Percentiles rank a stretch among this genome's conserved stretches.
phyloP scores from a whole-genome alignment of 192 early-diverging fungal genomes.

The Gryganskiella cystojenkinii region DNA sequence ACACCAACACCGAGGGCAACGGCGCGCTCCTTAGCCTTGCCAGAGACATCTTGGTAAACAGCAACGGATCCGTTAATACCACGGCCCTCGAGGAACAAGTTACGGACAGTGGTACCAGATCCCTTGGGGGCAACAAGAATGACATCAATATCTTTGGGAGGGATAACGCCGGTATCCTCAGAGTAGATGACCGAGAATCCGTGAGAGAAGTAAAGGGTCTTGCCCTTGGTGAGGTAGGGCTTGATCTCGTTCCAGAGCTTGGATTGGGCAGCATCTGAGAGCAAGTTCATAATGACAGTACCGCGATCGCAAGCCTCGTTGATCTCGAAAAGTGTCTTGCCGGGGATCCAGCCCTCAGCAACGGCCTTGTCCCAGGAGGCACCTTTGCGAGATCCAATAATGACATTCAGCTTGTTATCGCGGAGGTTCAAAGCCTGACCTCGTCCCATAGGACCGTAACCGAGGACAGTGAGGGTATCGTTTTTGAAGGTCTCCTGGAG shows the following conservation, averaged over 20 bases:
- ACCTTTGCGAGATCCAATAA: slow-evolving; percentile 93
- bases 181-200: slow-evolving; percentile 96
- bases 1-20: slow-evolving; percentile 94
- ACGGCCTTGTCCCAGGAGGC: slow-evolving; percentile 93
- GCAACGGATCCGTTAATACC: slow-evolving; percentile 98
- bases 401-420: slow-evolving; percentile 97
- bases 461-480: slow-evolving; percentile 93
- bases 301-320: slow-evolving; percentile 93
- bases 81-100: slow-evolving; percentile 96
- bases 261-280: slow-evolving; percentile 96
- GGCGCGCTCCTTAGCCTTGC: slow-evolving; percentile 93
- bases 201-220: slow-evolving; percentile 99
- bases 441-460: slow-evolving; percentile 97
- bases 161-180: slow-evolving; percentile 90
- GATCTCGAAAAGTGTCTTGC: slow-evolving; percentile 95
- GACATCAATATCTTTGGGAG: slow-evolving; percentile 95
- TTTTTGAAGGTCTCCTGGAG: slow-evolving; percentile 92
- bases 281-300: slow-evolving; percentile 93
- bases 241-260: slow-evolving; percentile 90
- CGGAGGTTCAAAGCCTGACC: slow-evolving; percentile 94
- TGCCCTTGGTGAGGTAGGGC: slow-evolving; percentile 93
- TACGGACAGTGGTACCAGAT: slow-evolving; percentile 95
- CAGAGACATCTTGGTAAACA: slow-evolving; percentile 93
- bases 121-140: slow-evolving; percentile 96
- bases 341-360: slow-evolving; percentile 95